Evolutionary conservation across 2,329 filamentous ascomycete species (phyloP).

Genomic region (Thielaviopsis ethacetica): DNA sequence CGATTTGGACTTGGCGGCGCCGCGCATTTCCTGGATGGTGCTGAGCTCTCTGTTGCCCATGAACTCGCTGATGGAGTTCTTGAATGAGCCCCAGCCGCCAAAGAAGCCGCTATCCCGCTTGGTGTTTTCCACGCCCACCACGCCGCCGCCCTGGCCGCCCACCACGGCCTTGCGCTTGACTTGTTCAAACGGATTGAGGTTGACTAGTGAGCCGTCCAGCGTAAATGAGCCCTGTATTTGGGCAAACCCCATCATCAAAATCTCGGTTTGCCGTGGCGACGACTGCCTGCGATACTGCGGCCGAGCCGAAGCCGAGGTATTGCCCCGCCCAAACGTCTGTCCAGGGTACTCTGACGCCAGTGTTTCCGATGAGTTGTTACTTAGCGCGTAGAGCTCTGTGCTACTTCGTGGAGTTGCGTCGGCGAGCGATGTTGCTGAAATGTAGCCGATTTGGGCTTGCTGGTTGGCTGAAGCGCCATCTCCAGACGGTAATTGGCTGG

Average conservation of each 20-base stretch:
- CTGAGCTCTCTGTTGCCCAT: constrained; percentile 78
- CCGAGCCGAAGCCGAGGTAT: constrained; percentile 19
- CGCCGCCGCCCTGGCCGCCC: constrained; percentile 71
- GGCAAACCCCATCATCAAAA: constrained; percentile 94
- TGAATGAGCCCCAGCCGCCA: constrained; percentile 70
- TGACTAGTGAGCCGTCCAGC: constrained; percentile 79
- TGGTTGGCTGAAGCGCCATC: constrained; percentile 42
- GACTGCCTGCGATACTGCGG: constrained; percentile 31
- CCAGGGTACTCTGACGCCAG: constrained; percentile 74
- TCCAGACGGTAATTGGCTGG: background rate
- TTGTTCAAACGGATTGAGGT: constrained; percentile 79
- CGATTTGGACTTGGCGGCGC: constrained; percentile 66
- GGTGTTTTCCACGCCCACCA: constrained; percentile 59
- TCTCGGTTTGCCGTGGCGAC: constrained; percentile 45
- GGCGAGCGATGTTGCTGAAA: constrained; percentile 44
- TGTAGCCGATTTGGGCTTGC: constrained; percentile 22
- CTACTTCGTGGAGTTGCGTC: constrained; percentile 70
- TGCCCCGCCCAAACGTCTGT: constrained; percentile 21
- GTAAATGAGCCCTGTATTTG: constrained; percentile 87
- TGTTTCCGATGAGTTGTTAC: constrained; percentile 90
- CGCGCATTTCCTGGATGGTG: constrained; percentile 90
- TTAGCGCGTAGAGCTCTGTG: constrained; percentile 85
- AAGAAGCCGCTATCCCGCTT: constrained; percentile 69
- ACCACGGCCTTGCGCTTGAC: constrained; percentile 90
- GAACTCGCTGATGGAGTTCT: constrained; percentile 73